Evolutionary conservation across 495 filamentous ascomycete species (phyloP).

Genomic region (Friedmanniomyces simplex): DNA sequence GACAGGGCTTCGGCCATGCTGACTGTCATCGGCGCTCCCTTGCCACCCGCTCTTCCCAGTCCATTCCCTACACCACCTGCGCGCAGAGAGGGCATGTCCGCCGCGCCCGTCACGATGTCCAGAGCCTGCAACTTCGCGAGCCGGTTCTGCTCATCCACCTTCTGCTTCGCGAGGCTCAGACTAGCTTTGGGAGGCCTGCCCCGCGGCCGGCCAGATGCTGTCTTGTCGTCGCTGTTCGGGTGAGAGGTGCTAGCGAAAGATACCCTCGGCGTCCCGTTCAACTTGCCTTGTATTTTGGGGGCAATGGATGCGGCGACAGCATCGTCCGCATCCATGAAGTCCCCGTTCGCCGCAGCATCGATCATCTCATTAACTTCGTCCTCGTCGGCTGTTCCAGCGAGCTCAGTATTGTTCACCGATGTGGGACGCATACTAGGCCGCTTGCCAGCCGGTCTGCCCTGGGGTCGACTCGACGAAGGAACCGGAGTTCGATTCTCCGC

Average conservation of each 20-base stretch:
- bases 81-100: background rate
- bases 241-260: background rate
- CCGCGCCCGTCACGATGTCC: background rate
- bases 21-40: background rate
- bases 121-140: conserved; percentile 19
- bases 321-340: conserved; percentile 11
- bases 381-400: conserved; percentile 1
- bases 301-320: background rate
- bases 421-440: conserved; percentile 13
- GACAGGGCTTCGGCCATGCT: conserved; percentile 10
- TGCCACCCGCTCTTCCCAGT: background rate
- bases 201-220: background rate
- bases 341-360: conserved; percentile 9
- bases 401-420: background rate
- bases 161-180: background rate
- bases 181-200: background rate
- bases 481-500: background rate
- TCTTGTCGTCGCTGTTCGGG: background rate
- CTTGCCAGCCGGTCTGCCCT: conserved; percentile 11
- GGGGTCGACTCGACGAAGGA: background rate
- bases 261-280: background rate
- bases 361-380: conserved; percentile 3
- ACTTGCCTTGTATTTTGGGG: background rate
- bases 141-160: conserved; percentile 17
- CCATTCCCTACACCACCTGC: background rate